Evolutionary conservation across 768 basidiomycete species (phyloP).

Genomic region (Leccinum subgranulosum): DNA sequence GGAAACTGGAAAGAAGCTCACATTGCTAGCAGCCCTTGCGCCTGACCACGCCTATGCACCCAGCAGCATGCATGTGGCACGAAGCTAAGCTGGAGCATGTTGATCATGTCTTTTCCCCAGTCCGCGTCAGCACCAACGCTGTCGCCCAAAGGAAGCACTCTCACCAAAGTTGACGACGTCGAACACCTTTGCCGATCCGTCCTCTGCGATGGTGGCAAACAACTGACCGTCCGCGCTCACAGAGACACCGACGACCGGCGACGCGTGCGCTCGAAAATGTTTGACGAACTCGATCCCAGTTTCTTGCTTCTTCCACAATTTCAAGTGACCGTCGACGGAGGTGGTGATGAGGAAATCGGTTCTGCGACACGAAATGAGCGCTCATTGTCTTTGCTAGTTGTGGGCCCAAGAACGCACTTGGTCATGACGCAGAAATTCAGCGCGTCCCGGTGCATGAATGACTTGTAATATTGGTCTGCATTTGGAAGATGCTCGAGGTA

Average conservation of each 20-base stretch:
- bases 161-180: constrained; percentile 97
- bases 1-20: constrained; percentile 40
- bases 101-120: constrained; percentile 84
- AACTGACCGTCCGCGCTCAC: constrained; percentile 90
- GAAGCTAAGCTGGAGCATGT: constrained; percentile 89
- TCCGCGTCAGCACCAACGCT: neutral
- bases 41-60: constrained; percentile 89
- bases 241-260: constrained; percentile 73
- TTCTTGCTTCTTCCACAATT: constrained; percentile 99
- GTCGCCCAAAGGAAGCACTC: constrained; percentile 25
- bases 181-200: constrained; percentile 91
- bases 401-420: constrained; percentile 48
- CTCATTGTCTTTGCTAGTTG: neutral
- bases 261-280: constrained; percentile 90
- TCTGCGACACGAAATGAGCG: constrained; percentile 40
- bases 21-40: constrained; percentile 86
- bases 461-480: constrained; percentile 93
- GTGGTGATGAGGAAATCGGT: constrained; percentile 94
- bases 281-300: constrained; percentile 97
- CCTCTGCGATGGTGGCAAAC: constrained; percentile 89
- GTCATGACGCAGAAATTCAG: constrained; percentile 89
- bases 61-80: constrained; percentile 89
- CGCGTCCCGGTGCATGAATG: constrained; percentile 96
- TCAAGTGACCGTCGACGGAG: constrained; percentile 91
- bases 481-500: constrained; percentile 91